Conservation (phyloP, 2,329 filamentous ascomycete genomes). For the Paracamarosporium sp. region DNA sequence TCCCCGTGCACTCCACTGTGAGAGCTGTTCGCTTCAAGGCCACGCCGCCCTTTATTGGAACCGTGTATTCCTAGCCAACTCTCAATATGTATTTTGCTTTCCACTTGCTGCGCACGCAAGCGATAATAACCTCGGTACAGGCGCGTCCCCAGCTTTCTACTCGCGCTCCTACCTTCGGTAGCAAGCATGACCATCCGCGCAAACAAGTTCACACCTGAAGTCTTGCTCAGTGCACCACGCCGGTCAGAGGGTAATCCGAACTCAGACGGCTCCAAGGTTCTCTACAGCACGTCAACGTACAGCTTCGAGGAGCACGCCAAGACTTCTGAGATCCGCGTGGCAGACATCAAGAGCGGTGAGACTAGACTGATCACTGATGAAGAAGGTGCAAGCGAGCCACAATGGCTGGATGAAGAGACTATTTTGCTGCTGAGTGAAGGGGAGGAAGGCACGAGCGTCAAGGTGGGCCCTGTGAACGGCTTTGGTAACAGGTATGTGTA, state of each 20-base stretch:
- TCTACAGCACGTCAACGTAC: slow-evolving; percentile 78
- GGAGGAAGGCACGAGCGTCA: slow-evolving; percentile 49
- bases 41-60: neutral
- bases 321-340: slow-evolving; percentile 70
- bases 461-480: slow-evolving; percentile 40
- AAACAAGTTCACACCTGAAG: slow-evolving; percentile 76
- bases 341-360: slow-evolving; percentile 72
- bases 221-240: slow-evolving; percentile 77
- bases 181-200: slow-evolving; percentile 71
- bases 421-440: slow-evolving; percentile 60
- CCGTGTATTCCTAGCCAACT: neutral
- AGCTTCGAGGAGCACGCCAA: slow-evolving; percentile 78
- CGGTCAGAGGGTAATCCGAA: slow-evolving; percentile 76
- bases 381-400: slow-evolving; percentile 70
- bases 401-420: slow-evolving; percentile 77
- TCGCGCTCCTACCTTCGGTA: neutral
- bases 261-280: slow-evolving; percentile 65
- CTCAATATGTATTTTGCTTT: neutral
- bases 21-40: neutral
- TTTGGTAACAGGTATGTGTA: slow-evolving; percentile 41
- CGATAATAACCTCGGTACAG: slow-evolving; percentile 4
- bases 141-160: slow-evolving; percentile 3
- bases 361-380: slow-evolving; percentile 72
- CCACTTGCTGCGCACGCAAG: neutral
- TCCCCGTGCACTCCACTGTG: neutral